Base-by-base conservation (phyloP, 163 green algal species). In the Scenedesmus sp. region DNA sequence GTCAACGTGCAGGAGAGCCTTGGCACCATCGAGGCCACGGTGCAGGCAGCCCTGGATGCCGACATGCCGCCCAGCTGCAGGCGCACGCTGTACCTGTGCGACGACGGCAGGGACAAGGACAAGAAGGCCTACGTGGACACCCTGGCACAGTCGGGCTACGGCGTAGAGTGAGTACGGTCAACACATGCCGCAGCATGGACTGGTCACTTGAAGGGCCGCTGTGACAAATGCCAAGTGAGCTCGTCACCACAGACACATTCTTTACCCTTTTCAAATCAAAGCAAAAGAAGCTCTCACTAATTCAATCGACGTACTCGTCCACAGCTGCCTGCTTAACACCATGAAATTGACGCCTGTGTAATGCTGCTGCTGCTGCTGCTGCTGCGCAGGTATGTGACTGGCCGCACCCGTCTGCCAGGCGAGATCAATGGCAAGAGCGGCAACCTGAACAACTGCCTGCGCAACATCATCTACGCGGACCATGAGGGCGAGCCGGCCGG, bases 41-140 rank as follows among this genome's bases (percentile, higher is more conserved):
- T 97, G 6, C 90, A 91, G 49, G 95, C 94, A 5, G 94, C 94
- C 0, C 86, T 95, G 61, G 93, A 92, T 51, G 95, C 94, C 6
- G 51, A 89, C 59, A 79, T 97, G 49, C 95, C 95, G 0, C 26
- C 53, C 0, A 42, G 72, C 59, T 81, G 40, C 79, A 81, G 13
- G n/a, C 59, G 83, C n/a, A 94, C 91, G 80, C 93, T 97, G 42
- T 97, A 97, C 89, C 92, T 97, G 30, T 95, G 95, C 61, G 95
- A 97, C 56, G 95, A 97, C 79, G 95, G 95, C 37, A 94, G 93
- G 42, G 96, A 97, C 84, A 46, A 85, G 0, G 91, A 94, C 33
- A 97, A 97, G 89, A 89, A 91, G 49, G 90, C 87, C 42, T 97
- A 93, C 78, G 89, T 94, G 30, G 93, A 93, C 42, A 90, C 65